phyloP scores from a whole-genome alignment of 2,329 filamentous ascomycete genomes.

The Chrysoporthe cubensis region DNA sequence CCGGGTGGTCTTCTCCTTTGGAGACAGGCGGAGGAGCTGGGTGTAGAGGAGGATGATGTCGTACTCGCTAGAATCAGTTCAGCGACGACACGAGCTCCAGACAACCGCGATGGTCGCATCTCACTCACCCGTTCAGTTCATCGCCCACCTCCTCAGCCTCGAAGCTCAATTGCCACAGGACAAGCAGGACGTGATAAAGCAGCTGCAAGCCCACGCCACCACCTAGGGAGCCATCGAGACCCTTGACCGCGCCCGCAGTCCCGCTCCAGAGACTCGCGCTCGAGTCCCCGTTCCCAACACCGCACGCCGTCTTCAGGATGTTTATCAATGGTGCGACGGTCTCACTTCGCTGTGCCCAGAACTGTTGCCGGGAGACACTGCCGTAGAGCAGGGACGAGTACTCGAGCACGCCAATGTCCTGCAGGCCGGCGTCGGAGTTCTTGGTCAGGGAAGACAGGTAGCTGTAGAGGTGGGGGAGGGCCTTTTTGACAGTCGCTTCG shows the following conservation, averaged over 20 bases:
- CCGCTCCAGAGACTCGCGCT: slow-evolving; percentile 66
- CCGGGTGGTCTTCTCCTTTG: slow-evolving; percentile 97
- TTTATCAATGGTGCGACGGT: slow-evolving; percentile 81
- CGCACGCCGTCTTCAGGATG: slow-evolving; percentile 78
- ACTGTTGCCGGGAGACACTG: slow-evolving; percentile 73
- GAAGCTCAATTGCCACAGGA: slow-evolving; percentile 96
- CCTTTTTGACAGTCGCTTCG: slow-evolving; percentile 66
- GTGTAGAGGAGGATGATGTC: slow-evolving; percentile 90
- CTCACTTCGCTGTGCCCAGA: slow-evolving; percentile 89
- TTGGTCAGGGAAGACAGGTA: slow-evolving; percentile 86
- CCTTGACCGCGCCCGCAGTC: slow-evolving; percentile 54
- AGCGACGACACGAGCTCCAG: slow-evolving; percentile 31
- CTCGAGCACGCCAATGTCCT: slow-evolving; percentile 93
- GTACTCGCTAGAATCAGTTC: slow-evolving; percentile 68
- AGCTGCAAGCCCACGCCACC: slow-evolving; percentile 91
- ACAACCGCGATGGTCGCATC: background rate
- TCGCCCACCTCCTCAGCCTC: slow-evolving; percentile 75
- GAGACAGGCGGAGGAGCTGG: slow-evolving; percentile 87
- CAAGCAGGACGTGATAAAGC: slow-evolving; percentile 89
- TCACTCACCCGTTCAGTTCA: slow-evolving; percentile 82
- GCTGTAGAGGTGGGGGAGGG: slow-evolving; percentile 79
- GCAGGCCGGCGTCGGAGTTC: slow-evolving; percentile 83
- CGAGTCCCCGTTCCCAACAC: slow-evolving; percentile 67
- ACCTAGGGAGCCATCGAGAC: slow-evolving; percentile 66
- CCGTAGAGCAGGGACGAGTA: slow-evolving; percentile 85